Conservation (phyloP, 768 basidiomycete genomes). For the Amanita thiersii region DNA sequence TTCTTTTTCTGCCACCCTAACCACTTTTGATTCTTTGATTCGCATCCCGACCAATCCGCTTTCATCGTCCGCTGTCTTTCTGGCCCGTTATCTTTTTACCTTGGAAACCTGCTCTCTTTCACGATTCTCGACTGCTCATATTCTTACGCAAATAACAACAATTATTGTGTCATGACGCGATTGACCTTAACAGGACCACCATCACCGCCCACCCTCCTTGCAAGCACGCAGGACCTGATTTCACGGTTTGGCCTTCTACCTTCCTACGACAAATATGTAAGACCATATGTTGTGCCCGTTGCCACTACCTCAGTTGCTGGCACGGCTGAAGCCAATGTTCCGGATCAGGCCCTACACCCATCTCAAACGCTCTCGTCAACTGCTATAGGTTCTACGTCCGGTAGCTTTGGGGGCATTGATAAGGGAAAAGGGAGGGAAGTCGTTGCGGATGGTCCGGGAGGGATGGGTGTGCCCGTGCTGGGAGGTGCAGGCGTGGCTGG, state of each 20-base stretch:
- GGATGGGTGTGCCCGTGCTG: slow-evolving; percentile 24
- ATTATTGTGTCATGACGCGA: slow-evolving; percentile 1
- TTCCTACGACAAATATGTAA: slow-evolving; percentile 79
- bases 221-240: slow-evolving; percentile 75
- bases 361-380: neutral
- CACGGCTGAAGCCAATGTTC: neutral
- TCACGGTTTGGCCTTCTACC: slow-evolving; percentile 60
- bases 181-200: slow-evolving; percentile 21
- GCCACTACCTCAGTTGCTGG: slow-evolving; percentile 11
- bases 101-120: slow-evolving; percentile 2
- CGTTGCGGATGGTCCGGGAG: slow-evolving; percentile 15
- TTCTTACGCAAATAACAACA: neutral
- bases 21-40: neutral
- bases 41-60: too few relatives aligned
- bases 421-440: slow-evolving; percentile 43
- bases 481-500: slow-evolving; percentile 33
- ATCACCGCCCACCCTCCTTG: slow-evolving; percentile 41
- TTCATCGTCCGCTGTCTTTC: slow-evolving; percentile 4
- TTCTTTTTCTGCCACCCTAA: slow-evolving; percentile 10
- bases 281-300: slow-evolving; percentile 34
- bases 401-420: slow-evolving; percentile 20
- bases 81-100: slow-evolving; percentile 2
- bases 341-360: slow-evolving; percentile 2
- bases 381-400: slow-evolving; percentile 4
- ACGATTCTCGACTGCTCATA: neutral